Conservation (phyloP, 495 filamentous ascomycete species). For the Symbiotaphrina buchneri region DNA sequence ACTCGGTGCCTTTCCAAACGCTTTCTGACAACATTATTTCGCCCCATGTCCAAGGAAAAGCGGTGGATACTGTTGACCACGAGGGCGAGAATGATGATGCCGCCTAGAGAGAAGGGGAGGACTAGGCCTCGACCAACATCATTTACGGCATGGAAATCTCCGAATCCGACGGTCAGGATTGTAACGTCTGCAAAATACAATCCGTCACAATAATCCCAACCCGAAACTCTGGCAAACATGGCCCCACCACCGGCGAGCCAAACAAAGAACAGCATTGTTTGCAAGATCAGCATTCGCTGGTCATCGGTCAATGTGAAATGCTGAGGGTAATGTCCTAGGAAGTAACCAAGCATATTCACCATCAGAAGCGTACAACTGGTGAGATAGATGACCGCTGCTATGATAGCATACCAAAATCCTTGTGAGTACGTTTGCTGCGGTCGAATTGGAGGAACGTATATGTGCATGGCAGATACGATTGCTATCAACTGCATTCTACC, state of each 20-base stretch:
- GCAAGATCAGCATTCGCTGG: conserved; percentile 42
- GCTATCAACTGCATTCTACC: conserved; percentile 26
- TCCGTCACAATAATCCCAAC: conserved; percentile 27
- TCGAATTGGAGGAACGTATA: conserved; percentile 32
- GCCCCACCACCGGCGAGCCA: conserved; percentile 38
- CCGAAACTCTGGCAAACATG: conserved; percentile 26
- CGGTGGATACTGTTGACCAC: conserved; percentile 18
- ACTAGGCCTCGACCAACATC: conserved; percentile 17
- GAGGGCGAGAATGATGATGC: conserved; percentile 21
- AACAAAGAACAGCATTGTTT: conserved; percentile 36
- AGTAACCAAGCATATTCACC: conserved; percentile 61
- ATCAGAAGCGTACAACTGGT: conserved; percentile 38
- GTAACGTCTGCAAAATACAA: conserved; percentile 45
- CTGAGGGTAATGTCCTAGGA: conserved; percentile 55
- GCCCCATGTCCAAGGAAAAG: conserved; percentile 36
- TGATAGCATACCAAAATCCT: conserved; percentile 56
- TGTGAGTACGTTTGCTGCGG: conserved; percentile 43
- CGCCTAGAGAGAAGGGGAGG: conserved; percentile 20
- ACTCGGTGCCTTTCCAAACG: conserved; percentile 35
- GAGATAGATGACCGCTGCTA: conserved; percentile 43
- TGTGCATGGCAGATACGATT: conserved; percentile 32
- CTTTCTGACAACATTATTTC: conserved; percentile 40
- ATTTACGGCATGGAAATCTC: conserved; percentile 26
- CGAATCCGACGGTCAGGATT: conserved; percentile 42
- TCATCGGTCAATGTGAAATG: conserved; percentile 51